Conservation (phyloP, 352 stramenopile species). For the Globisporangium acanthophoron region DNA sequence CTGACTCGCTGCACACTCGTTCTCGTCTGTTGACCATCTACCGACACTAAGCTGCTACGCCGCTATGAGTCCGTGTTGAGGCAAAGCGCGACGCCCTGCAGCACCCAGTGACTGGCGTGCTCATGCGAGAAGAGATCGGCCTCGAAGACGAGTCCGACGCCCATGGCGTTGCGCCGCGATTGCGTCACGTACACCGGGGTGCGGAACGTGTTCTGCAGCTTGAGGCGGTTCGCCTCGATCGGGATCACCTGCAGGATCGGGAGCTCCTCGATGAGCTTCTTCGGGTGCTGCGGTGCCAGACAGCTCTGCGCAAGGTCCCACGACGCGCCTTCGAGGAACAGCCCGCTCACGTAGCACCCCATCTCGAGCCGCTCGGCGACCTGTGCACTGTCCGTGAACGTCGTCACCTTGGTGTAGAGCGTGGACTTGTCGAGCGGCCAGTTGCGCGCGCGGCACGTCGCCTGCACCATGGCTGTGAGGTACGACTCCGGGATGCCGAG, state of each 20-base stretch:
- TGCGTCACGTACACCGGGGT: constrained; percentile 96
- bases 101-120: constrained; percentile 91
- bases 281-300: constrained; percentile 87
- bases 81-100: constrained; percentile 91
- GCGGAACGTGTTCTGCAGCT: constrained; percentile 93
- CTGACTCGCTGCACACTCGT: too few species aligned
- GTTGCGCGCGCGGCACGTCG: constrained; percentile 90
- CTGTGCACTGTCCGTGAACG: constrained; percentile 59
- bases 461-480: constrained; percentile 93
- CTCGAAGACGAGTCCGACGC: constrained; percentile 93
- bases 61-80: constrained; percentile 90
- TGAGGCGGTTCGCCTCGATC: constrained; percentile 93
- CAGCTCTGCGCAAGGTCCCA: constrained; percentile 84
- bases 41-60: not conserved
- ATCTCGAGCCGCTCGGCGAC: constrained; percentile 64
- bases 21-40: too few species aligned
- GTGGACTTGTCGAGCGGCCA: constrained; percentile 95
- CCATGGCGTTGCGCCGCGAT: constrained; percentile 92
- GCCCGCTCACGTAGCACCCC: constrained; percentile 89
- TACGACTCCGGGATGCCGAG: constrained; percentile 95
- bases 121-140: constrained; percentile 90
- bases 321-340: constrained; percentile 93
- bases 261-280: constrained; percentile 93
- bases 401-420: constrained; percentile 92
- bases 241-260: constrained; percentile 94